phyloP scores from a whole-genome alignment of 768 basidiomycete species.

The Lactarius hengduanensis region DNA sequence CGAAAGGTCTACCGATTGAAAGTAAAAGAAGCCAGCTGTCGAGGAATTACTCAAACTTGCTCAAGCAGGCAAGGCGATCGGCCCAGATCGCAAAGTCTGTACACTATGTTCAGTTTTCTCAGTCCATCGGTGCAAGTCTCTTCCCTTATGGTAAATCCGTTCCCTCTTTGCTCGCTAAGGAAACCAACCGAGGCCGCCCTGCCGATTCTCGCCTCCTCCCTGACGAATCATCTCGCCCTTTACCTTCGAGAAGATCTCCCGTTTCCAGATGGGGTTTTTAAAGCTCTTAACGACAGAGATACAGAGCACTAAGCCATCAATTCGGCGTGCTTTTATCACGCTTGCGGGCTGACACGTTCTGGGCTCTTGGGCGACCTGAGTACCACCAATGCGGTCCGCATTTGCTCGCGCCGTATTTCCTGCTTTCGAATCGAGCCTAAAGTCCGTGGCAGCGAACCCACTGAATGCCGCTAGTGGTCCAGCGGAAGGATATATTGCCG shows the following conservation, averaged over 20 bases:
- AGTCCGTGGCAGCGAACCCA: slow-evolving; percentile 60
- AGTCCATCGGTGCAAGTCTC: slow-evolving; percentile 51
- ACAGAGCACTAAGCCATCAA: slow-evolving; percentile 59
- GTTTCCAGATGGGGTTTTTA: slow-evolving; percentile 45
- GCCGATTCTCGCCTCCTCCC: slow-evolving; percentile 49
- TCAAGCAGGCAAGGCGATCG: slow-evolving; percentile 79
- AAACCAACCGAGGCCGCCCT: slow-evolving; percentile 72
- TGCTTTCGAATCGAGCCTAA: slow-evolving; percentile 68
- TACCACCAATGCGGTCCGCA: slow-evolving; percentile 43
- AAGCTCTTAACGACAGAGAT: slow-evolving; percentile 69
- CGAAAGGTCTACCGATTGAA: slow-evolving; percentile 37
- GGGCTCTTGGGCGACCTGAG: slow-evolving; percentile 43
- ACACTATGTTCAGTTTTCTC: slow-evolving; percentile 67
- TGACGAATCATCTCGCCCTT: slow-evolving; percentile 59
- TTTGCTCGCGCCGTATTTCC: slow-evolving; percentile 58
- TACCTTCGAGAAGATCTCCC: slow-evolving; percentile 45
- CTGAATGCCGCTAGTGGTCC: slow-evolving; percentile 60
- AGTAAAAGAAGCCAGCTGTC: slow-evolving; percentile 48
- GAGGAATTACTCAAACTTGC: slow-evolving; percentile 73
- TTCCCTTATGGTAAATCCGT: slow-evolving; percentile 43
- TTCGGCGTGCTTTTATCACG: slow-evolving; percentile 59
- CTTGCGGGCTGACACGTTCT: slow-evolving; percentile 62
- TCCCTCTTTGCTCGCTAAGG: slow-evolving; percentile 59
- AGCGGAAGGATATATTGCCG: slow-evolving; percentile 82
- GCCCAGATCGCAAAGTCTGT: slow-evolving; percentile 85